Conservation (phyloP, 441 rosid genomes). For the Arabidopsis hybrid region DNA sequence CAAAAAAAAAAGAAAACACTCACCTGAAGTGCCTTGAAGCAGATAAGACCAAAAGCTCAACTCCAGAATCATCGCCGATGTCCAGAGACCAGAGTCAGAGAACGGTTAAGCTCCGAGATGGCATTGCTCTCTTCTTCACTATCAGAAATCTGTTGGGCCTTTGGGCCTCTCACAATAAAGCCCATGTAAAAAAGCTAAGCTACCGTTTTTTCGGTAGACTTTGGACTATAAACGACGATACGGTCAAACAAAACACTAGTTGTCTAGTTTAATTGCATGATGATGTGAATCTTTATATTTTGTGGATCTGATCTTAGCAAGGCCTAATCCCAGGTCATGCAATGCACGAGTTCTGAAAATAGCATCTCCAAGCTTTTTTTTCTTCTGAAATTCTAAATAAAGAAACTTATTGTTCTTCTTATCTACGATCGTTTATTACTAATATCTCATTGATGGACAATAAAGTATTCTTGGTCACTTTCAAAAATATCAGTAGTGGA, state of each 20-base stretch:
- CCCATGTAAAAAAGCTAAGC: neutral
- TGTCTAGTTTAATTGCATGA: neutral
- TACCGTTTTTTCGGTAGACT: neutral
- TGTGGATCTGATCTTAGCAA: too few relatives aligned
- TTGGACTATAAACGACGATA: neutral
- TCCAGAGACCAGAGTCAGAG: neutral
- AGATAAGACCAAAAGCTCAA: neutral
- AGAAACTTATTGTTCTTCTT: too few relatives aligned
- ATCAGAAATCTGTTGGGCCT: neutral
- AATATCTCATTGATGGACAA: neutral
- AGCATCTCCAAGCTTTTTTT: too few relatives aligned
- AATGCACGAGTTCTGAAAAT: too few relatives aligned
- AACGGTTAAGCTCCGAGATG: constrained; percentile 6
- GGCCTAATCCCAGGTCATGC: too few relatives aligned
- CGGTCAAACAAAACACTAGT: neutral
- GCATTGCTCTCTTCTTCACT: neutral
- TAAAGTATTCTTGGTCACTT: neutral
- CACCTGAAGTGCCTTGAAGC: neutral
- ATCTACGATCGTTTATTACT: neutral
- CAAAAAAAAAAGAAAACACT: neutral
- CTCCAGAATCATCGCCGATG: neutral
- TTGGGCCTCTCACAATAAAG: constrained; percentile 4
- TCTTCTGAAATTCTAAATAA: too few relatives aligned
- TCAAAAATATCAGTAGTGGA: neutral
- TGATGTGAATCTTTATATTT: too few relatives aligned